A percentile compares a stretch with the other conserved stretches of the same genome.
phyloP scores from a whole-genome alignment of 371 early-diverging fungal species.

The Mucor sp. region DNA sequence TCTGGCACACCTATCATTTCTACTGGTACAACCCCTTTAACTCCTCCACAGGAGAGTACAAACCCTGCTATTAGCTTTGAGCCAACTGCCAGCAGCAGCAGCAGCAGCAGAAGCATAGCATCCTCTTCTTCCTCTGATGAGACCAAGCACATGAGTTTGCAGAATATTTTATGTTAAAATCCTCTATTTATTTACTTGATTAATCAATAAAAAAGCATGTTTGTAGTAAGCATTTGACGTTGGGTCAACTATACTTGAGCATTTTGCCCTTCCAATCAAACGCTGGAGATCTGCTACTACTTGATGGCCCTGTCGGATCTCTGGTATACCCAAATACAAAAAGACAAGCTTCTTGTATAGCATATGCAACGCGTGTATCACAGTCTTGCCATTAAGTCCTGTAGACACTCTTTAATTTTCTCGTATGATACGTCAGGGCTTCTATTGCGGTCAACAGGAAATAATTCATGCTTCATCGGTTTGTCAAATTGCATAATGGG shows the following conservation, averaged over 20 bases:
- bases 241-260: too few species aligned
- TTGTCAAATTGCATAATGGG: background rate
- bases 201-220: background rate
- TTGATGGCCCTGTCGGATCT: background rate
- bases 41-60: conserved; percentile 19
- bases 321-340: too few species aligned
- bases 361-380: background rate
- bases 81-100: background rate
- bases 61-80: background rate
- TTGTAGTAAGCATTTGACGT: background rate
- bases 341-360: too few species aligned
- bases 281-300: too few species aligned
- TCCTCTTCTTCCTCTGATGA: background rate
- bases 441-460: background rate
- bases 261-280: too few species aligned
- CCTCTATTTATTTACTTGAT: background rate
- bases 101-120: background rate
- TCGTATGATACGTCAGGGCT: background rate
- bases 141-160: conserved; percentile 25
- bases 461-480: background rate
- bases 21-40: conserved; percentile 15
- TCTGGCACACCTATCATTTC: conserved; percentile 16
- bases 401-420: background rate
- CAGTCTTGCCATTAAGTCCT: background rate
- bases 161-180: conserved; percentile 22